Percentiles rank a stretch among this genome's conserved stretches.
Evolutionary conservation across 345 rosid genomes (phyloP).

Genomic region (Pistacia vera): DNA sequence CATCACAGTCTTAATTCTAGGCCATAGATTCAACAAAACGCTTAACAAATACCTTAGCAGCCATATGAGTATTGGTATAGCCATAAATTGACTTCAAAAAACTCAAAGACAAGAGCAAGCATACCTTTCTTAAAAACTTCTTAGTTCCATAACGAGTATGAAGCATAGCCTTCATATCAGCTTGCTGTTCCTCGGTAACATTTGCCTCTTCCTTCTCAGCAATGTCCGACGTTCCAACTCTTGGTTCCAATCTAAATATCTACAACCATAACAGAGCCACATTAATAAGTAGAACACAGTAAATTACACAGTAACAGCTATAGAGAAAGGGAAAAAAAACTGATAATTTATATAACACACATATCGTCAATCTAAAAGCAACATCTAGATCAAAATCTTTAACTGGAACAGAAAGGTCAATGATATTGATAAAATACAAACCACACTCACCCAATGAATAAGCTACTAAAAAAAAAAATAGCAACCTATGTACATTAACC

Average conservation of each 20-base stretch:
- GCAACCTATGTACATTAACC: too few species aligned
- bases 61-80: too few species aligned
- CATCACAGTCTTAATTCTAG: background rate
- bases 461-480: too few species aligned
- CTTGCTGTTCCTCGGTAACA: slow-evolving; percentile 27
- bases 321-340: background rate
- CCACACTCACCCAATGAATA: background rate
- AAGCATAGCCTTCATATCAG: slow-evolving; percentile 21
- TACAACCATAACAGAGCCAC: slow-evolving; percentile 24
- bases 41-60: too few species aligned
- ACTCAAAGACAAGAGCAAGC: background rate
- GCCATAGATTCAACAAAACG: too few species aligned
- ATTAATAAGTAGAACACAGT: background rate
- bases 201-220: slow-evolving; percentile 38
- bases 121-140: slow-evolving; percentile 47
- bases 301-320: background rate
- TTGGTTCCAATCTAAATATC: slow-evolving; percentile 84
- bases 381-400: too few species aligned
- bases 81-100: too few species aligned
- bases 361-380: too few species aligned
- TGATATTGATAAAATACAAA: too few species aligned
- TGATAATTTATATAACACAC: too few species aligned
- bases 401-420: too few species aligned
- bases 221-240: slow-evolving; percentile 27
- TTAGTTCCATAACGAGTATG: slow-evolving; percentile 48